Evolutionary conservation across 2,329 filamentous ascomycete species (phyloP), one percentile per base, ranked within the genome.

Genomic region (Eurotiales sp.): DNA sequence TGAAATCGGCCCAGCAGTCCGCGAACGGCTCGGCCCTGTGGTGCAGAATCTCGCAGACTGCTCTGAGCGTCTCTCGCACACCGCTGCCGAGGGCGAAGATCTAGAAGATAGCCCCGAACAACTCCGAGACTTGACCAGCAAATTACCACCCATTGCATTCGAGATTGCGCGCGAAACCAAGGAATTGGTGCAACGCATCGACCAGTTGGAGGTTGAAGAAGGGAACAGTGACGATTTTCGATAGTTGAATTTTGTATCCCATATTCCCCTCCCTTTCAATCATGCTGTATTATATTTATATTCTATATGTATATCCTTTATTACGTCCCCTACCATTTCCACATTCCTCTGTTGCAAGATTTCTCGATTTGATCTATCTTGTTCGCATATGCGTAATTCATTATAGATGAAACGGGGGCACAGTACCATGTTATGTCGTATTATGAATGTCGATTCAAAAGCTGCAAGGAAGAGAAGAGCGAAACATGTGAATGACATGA

Each of bases 131-230:
- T 85, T 86, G 75, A 85, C 80, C 50, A 84, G 86, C 66, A 84
- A 82, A 23, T 72, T 95, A 46, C 88, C 88, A 10, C 88, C 88
- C 2, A 84, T 93, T 59, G 88, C 88, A n/a, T 95, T 95, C 69
- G 87, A 90, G 69, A 86, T 92, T 64, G 89, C 87, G 6, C 79
- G 87, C 54, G 87, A 90, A 69, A 87, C 86, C 46, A 93, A 92
- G 74, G 88, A 88, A 65, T 72, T 89, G 54, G 80, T 83, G 10
- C 68, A 76, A 21, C 67, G 73, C 29, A 67, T 79, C 27, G 76
- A 79, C 47, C 61, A 64, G 43, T 48, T 69, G 49, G 63, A 70
- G 25, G 57, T 63, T 22, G 54, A 56, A 32, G 63, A 58, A 14
- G 65, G 62, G 10, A 64, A 72, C 32, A 69, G 72, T 10, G 71